Percentiles rank a stretch among this genome's conserved stretches.
phyloP scores from a whole-genome alignment of 2,329 filamentous ascomycete genomes.

The Colletotrichum cordylinicola region DNA sequence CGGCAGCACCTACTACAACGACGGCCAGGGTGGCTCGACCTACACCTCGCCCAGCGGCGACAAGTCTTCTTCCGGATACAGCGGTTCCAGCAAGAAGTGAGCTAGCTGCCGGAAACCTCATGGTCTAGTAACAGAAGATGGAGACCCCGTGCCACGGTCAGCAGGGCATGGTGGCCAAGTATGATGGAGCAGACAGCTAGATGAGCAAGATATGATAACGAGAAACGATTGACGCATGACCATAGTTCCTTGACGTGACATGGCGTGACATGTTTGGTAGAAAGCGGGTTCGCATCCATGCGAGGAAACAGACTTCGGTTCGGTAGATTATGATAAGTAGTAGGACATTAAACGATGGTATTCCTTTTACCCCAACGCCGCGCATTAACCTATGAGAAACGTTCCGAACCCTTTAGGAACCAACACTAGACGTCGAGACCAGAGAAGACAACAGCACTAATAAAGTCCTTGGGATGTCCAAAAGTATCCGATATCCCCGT shows the following conservation, averaged over 20 bases:
- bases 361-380: background rate
- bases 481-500: slow-evolving; percentile 22
- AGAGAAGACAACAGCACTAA: slow-evolving; percentile 19
- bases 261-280: background rate
- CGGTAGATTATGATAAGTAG: background rate
- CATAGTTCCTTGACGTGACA: background rate
- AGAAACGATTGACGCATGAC: background rate
- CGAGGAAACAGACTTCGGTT: background rate
- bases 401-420: background rate
- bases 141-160: background rate
- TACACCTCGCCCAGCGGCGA: slow-evolving; percentile 64
- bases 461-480: background rate
- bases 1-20: slow-evolving; percentile 72
- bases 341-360: background rate
- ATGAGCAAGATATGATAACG: background rate
- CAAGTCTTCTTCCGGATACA: slow-evolving; percentile 28
- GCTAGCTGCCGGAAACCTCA: too few species aligned
- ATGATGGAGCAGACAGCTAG: background rate
- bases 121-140: background rate
- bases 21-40: slow-evolving; percentile 59
- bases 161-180: background rate
- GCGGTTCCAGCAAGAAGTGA: slow-evolving; percentile 18
- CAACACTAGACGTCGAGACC: background rate
- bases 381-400: background rate
- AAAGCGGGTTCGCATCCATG: background rate